phyloP scores from a whole-genome alignment of 2,329 filamentous ascomycete genomes.

The Xylariaceae sp. region DNA sequence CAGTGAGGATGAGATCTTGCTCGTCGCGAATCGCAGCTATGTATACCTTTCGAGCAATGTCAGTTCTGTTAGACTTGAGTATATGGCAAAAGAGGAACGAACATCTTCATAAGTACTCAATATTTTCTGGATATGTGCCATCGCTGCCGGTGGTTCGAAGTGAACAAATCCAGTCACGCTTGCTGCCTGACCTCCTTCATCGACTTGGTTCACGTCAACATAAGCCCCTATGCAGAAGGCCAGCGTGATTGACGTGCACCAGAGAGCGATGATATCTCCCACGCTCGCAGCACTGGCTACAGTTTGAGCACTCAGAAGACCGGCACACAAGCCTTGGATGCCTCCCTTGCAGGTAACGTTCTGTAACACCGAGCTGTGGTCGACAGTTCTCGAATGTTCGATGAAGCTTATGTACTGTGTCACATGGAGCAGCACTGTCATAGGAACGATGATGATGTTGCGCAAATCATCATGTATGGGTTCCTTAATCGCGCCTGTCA shows the following conservation, averaged over 20 bases:
- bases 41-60: neutral
- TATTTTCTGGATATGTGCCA: slow-evolving; percentile 2
- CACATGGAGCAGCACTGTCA: slow-evolving; percentile 1
- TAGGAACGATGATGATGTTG: slow-evolving; percentile 1
- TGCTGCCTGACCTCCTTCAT: neutral
- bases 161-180: neutral
- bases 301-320: slow-evolving; percentile 7
- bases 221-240: slow-evolving; percentile 7
- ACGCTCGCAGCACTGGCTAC: slow-evolving; percentile 3
- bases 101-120: neutral
- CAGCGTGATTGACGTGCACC: slow-evolving; percentile 3
- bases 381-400: neutral
- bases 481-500: neutral
- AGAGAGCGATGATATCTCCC: neutral
- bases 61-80: neutral
- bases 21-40: slow-evolving; percentile 6
- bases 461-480: neutral
- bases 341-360: slow-evolving; percentile 12
- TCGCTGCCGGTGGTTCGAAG: neutral
- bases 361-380: neutral
- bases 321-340: slow-evolving; percentile 5
- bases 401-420: slow-evolving; percentile 1
- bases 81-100: neutral
- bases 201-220: slow-evolving; percentile 1
- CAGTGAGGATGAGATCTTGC: slow-evolving; percentile 1